phyloP scores from a whole-genome alignment of 805 yeast genomes.

The Metschnikowia lochheadii region DNA sequence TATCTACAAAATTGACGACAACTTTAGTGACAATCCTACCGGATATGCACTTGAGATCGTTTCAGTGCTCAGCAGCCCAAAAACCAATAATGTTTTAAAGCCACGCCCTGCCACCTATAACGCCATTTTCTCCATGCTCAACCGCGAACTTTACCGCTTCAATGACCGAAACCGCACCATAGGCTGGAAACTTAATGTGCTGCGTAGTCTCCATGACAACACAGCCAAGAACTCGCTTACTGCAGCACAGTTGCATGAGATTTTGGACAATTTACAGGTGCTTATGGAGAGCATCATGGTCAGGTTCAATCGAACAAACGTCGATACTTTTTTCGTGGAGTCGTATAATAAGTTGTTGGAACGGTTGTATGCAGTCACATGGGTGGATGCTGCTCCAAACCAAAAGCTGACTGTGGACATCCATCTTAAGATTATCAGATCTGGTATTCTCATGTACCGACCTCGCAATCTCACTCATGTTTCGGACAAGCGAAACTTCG shows the following conservation, averaged over 20 bases:
- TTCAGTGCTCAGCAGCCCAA: constrained; percentile 20
- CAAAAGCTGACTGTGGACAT: constrained; percentile 13
- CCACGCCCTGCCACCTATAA: constrained; percentile 29
- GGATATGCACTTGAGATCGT: constrained; percentile 26
- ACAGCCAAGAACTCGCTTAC: constrained; percentile 26
- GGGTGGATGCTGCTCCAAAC: constrained; percentile 21
- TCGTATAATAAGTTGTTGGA: constrained; percentile 25
- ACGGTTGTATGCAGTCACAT: constrained; percentile 23
- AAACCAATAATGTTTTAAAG: constrained; percentile 11
- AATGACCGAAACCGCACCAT: constrained; percentile 26
- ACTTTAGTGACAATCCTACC: constrained; percentile 20
- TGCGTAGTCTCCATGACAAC: constrained; percentile 18
- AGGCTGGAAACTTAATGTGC: constrained; percentile 12
- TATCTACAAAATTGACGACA: constrained; percentile 30
- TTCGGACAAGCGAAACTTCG: constrained; percentile 15
- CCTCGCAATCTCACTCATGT: constrained; percentile 23
- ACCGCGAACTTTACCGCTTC: constrained; percentile 26
- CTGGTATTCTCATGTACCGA: constrained; percentile 28
- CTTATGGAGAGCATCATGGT: constrained; percentile 24
- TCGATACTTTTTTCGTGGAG: constrained; percentile 16
- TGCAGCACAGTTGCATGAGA: constrained; percentile 20
- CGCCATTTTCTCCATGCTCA: constrained; percentile 27
- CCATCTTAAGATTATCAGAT: constrained; percentile 26
- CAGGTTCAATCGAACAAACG: constrained; percentile 12
- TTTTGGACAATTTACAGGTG: constrained; percentile 20